Base-by-base conservation (phyloP, 163 green algal species). In the Chlamydomonas reinhardtii region DNA sequence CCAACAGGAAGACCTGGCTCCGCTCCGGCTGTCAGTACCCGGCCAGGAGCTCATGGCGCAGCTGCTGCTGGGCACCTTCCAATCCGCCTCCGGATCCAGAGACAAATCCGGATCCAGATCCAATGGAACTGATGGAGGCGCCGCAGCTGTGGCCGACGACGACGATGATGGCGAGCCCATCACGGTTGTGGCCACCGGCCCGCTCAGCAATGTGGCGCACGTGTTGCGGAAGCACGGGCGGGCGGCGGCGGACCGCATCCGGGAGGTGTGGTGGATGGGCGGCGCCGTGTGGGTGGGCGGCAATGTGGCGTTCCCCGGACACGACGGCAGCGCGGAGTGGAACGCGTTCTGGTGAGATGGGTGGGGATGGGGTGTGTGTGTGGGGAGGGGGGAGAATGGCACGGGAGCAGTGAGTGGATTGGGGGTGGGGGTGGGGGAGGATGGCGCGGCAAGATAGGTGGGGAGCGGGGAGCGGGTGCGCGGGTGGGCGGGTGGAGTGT, bases 241-340 rank as follows among this genome's bases (percentile, higher is more conserved):
- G 37, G 70, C 66, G 34, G 56, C 54, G 31, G 85, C 77, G 43
- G 22, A 39, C 0, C 74, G 78, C 31, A 73, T 90, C 12, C 34
- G 29, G 32, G 48, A 73, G 24, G 64, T 90, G 15, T 83, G 77
- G 77, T 90, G 86, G 86, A 90, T 90, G 86, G 86, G 86, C 27
- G 86, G 86, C 2, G 86, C 86, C 24, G 15, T 90, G 29, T 32
- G n/a, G 16, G 78, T 87, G 4, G 29, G 19, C 12, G 86, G 86
- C 52, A 90, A 90, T 54, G 86, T 83, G 75, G 25, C 80, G 34
- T 17, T 54, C 2, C 62, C 72, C 1, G 64, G 65, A 6, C 85
- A 72, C 71, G 86, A 90, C 54, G 86, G 86, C 72, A 90, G 78
- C 71, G 86, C 86, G 3, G 86, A 90, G 32, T 90, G 86, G 86